phyloP scores from a whole-genome alignment of 139 green algal genomes.

The Chlamydomonas sphaeroides region DNA sequence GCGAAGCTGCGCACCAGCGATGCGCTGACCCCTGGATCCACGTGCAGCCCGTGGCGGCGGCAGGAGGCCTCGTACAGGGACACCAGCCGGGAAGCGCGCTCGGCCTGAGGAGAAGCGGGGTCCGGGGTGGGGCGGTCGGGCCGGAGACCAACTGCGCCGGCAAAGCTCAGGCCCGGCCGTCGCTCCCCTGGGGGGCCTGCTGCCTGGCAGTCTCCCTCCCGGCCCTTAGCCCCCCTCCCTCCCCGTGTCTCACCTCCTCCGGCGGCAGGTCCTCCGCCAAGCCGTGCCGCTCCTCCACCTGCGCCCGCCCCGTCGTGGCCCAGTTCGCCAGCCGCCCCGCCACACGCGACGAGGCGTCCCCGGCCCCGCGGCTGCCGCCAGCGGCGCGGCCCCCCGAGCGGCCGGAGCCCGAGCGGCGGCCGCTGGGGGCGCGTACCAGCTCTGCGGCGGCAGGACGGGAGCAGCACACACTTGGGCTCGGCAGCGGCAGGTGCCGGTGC shows the following conservation, averaged over 20 bases:
- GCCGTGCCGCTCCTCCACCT: neutral
- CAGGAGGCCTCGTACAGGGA: constrained; percentile 5
- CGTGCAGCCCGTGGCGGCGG: neutral
- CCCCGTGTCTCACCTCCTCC: neutral
- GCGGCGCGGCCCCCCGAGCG: too few species aligned
- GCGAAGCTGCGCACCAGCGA: neutral
- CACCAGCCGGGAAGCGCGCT: constrained; percentile 12
- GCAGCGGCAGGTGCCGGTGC: too few species aligned
- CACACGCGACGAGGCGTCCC: neutral
- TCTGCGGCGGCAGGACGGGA: too few species aligned
- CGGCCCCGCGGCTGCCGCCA: too few species aligned
- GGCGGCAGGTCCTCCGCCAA: neutral
- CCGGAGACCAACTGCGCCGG: neutral
- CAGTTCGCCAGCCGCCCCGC: neutral
- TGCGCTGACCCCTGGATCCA: neutral
- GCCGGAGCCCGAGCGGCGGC: too few species aligned
- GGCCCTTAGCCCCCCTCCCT: too few species aligned
- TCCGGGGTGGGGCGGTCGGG: too few species aligned
- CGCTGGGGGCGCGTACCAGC: too few species aligned
- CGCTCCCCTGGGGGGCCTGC: too few species aligned
- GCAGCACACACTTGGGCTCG: too few species aligned
- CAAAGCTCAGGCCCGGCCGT: too few species aligned
- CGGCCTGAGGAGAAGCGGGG: neutral
- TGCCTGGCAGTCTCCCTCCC: too few species aligned
- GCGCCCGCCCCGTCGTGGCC: neutral